A percentile compares a stretch with the other conserved stretches of the same genome.
phyloP scores from a whole-genome alignment of 2,329 filamentous ascomycete genomes.

The Aspergillus eucalypticola region DNA sequence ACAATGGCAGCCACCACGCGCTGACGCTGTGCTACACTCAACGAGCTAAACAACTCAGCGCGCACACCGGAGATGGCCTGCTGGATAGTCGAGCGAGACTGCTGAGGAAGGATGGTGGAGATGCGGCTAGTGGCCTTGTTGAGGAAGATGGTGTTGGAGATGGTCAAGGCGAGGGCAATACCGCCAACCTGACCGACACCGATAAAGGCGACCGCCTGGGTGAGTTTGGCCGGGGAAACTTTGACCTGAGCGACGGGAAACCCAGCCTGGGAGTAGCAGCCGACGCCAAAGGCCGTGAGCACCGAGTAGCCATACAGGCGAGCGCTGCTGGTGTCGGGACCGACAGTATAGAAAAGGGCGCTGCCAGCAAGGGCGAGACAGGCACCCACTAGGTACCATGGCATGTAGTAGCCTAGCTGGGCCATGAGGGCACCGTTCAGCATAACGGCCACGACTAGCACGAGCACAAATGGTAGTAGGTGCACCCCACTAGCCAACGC shows the following conservation, averaged over 20 bases:
- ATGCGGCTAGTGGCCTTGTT: not conserved
- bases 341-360: constrained; percentile 23
- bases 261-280: constrained; percentile 18
- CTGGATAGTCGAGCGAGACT: not conserved
- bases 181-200: not conserved
- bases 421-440: constrained; percentile 24
- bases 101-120: not conserved
- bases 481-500: too few relatives aligned
- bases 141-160: constrained; percentile 1
- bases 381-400: constrained; percentile 27
- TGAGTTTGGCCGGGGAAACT: not conserved
- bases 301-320: constrained; percentile 29
- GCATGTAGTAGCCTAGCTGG: constrained; percentile 17
- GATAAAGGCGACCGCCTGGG: not conserved
- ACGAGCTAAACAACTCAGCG: not conserved
- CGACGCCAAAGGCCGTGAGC: constrained; percentile 27
- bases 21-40: not conserved
- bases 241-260: constrained; percentile 23
- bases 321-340: constrained; percentile 16
- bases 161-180: not conserved
- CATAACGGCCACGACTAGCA: constrained; percentile 18
- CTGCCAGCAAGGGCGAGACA: constrained; percentile 23
- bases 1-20: not conserved
- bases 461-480: constrained; percentile 20
- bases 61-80: not conserved